phyloP scores from a whole-genome alignment of 306 rosid species.

The Crotalaria pallida region DNA sequence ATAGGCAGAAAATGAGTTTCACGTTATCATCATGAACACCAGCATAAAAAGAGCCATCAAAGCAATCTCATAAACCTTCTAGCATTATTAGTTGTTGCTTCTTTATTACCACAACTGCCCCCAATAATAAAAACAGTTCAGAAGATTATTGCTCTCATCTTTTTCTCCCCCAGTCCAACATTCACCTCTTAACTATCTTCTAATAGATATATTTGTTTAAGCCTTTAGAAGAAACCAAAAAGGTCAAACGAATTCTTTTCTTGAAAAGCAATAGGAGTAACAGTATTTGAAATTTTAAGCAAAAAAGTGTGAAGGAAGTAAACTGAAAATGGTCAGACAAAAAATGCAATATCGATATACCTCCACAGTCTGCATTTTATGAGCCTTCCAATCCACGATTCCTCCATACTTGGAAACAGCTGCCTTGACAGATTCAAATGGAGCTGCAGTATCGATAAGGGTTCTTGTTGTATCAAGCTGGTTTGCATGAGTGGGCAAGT shows the following conservation, averaged over 20 bases:
- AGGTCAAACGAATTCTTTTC: background rate
- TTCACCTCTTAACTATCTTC: background rate
- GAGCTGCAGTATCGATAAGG: slow-evolving; percentile 80
- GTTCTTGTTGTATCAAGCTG: slow-evolving; percentile 46
- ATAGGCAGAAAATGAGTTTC: background rate
- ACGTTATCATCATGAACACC: background rate
- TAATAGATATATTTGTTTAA: background rate
- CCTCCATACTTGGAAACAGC: slow-evolving; percentile 99
- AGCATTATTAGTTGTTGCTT: background rate
- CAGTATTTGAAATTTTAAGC: slow-evolving; percentile 21
- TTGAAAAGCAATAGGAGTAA: slow-evolving; percentile 15
- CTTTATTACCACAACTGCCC: background rate
- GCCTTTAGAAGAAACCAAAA: slow-evolving; percentile 20
- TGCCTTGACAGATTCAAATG: slow-evolving; percentile 95
- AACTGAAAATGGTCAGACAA: background rate
- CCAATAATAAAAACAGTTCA: slow-evolving; percentile 5
- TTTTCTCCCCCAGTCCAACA: background rate
- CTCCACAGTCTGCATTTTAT: slow-evolving; percentile 83
- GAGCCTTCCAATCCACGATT: slow-evolving; percentile 99
- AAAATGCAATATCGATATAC: slow-evolving; percentile 35
- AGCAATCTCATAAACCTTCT: background rate
- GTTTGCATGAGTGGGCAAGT: slow-evolving; percentile 35
- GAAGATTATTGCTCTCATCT: background rate
- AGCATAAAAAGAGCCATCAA: background rate
- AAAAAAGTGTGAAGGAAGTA: background rate